phyloP scores from a whole-genome alignment of 768 basidiomycete genomes.

The Russula sp. region DNA sequence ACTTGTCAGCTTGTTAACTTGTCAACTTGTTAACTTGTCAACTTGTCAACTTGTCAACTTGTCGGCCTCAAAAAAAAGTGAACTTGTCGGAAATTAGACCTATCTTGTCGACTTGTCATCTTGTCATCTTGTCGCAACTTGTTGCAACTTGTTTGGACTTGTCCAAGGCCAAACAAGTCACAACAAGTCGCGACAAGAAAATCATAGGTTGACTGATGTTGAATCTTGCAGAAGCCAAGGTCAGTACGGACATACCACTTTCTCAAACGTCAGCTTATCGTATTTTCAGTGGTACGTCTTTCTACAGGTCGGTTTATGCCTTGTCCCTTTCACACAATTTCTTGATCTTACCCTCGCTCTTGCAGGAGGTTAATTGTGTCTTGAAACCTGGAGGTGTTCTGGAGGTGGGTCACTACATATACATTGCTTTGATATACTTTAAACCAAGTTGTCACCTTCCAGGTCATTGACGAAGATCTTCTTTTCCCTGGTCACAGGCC shows the following conservation, averaged over 20 bases:
- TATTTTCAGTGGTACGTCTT: conserved; percentile 17
- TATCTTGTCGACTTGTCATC: no score
- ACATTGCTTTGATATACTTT: neutral
- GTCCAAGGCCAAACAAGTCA: no score
- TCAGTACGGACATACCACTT: neutral
- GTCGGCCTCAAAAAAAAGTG: no score
- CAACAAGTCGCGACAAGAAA: no score
- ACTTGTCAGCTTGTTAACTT: no score
- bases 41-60: no score
- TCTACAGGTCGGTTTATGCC: conserved; percentile 7
- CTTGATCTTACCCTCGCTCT: conserved; percentile 15
- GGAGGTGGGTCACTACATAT: conserved; percentile 42
- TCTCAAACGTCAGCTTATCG: neutral
- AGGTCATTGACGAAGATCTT: conserved; percentile 71
- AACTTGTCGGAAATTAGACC: no score
- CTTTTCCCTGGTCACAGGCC: conserved; percentile 66
- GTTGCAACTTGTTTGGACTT: no score
- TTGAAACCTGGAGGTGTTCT: conserved; percentile 54
- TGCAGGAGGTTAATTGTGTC: conserved; percentile 60
- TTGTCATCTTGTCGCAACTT: no score
- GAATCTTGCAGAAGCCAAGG: conserved; percentile 19
- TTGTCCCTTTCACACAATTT: conserved; percentile 5
- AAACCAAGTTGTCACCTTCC: neutral
- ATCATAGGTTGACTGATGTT: no score
- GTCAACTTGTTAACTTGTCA: no score